Base-by-base conservation (phyloP, 331 rosid species). In the Telfairia occidentalis region DNA sequence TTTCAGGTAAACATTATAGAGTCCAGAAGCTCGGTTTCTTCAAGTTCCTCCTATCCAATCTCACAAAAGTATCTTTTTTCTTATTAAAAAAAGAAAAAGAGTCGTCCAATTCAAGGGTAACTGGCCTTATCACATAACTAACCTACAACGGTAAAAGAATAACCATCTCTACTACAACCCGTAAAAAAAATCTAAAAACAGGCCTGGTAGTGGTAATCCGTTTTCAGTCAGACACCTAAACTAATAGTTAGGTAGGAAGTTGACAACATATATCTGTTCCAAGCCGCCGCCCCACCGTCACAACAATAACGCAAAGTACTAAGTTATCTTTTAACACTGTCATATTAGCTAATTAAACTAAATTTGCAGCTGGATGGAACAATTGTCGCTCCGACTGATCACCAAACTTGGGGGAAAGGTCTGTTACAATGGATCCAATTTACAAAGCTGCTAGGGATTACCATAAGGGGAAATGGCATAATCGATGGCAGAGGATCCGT, bases 401-500 rank as follows among this genome's bases (percentile, higher is more conserved):
- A 90, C 3, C 77, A 87, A 45, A 81, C 73, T 23, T 95, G 99
- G 99, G 93, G 97, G 37, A 82, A 74, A 75, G 97, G 96, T 49
- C 45, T 85, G 29, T 30, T 92, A 0, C 97, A 95, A 38, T 95
- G 99, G 99, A 77, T 95, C 49, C 92, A 88, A 11, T 95, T 95
- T 83, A 71, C 90, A 54, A 95, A 95, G 84, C 77, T 92, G 28
- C 81, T 83, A 6, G 93, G 96, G 77, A 83, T 95, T 28, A 90
- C 97, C 75, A 78, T 95, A 79, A 90, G 86, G 59, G 99, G 99
- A 78, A 92, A 77, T 18, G 99, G 99, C 2, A 19, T 83, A 52
- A 82, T 95, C 52, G 99, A 95, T 55, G 99, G 99, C 78, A 87
- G 89, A 79, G 97, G 99, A 58, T 92, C 97, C 2, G 79, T 84